Evolutionary conservation across 495 filamentous ascomycete genomes (phyloP), one percentile per base, ranked within the genome.

Genomic region (Xylaria palmicola): DNA sequence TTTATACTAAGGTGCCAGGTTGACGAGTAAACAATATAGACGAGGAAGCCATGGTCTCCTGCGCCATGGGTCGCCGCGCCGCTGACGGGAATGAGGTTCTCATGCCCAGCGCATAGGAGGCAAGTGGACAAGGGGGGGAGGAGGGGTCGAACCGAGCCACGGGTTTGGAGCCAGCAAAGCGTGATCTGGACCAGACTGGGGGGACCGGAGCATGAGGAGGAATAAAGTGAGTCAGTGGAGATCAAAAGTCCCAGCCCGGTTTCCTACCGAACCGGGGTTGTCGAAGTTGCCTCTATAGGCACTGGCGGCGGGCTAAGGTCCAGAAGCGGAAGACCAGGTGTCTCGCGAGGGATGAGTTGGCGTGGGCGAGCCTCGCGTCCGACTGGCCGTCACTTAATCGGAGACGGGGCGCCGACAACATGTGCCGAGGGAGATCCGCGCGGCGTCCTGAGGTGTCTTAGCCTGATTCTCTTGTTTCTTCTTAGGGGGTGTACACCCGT

Each of bases 1-100:
- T 61, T 61, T 61, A 61, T 61, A 61, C 22, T n/a, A 15, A 30
- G 2, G 13, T 4, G 22, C 29, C 39, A 6, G 26, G 48, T 27
- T 15, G 41, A 13, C 15, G 20, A n/a, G n/a, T n/a, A 20, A 20
- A 48, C 15, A 57, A 22, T 5, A 41, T 27, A 29, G 43, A 41
- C 12, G 45, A 40, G 29, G 29, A 36, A n/a, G 19, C 44, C 15
- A 32, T 29, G 45, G 29, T 27, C 19, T 19, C 22, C 44, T 48
- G 20, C 8, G 26, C 17, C 22, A 9, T 29, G 22, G 13, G 24
- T 4, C 5, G 13, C 20, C n/a, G 10, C 29, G 55, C 55, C 55
- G 27, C 13, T 34, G 43, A 24, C 20, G 55, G 40, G 37, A 43
- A 40, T 36, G 40, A 36, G 15, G 43, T 57, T 45, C 55, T 47